These are phyloP conservation scores for Populus alba DNA, from an alignment of 345 rosid species.

Conservation along the genomic window DNA sequence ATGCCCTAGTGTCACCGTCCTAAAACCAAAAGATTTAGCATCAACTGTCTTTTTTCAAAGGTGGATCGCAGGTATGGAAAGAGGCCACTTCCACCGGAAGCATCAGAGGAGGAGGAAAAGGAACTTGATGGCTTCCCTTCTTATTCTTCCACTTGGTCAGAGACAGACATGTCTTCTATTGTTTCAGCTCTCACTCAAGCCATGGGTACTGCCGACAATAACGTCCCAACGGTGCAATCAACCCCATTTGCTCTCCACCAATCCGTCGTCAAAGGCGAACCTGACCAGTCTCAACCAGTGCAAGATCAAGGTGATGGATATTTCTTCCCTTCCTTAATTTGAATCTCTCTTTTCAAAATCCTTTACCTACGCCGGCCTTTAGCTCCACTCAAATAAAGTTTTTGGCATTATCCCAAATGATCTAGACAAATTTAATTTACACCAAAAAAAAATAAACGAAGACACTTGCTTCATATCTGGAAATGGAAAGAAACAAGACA, in stretches of 20 bases:
- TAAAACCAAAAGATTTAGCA: not conserved
- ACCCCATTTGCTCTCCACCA: not conserved
- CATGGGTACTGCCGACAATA: constrained; percentile 32
- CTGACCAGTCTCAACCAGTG: constrained; percentile 4
- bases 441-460: not conserved
- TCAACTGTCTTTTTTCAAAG: constrained; percentile 5
- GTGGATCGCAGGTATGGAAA: constrained; percentile 72
- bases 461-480: not conserved
- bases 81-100: constrained; percentile 59
- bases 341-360: not conserved
- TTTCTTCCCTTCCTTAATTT: not conserved
- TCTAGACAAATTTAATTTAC: not conserved
- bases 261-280: constrained; percentile 10
- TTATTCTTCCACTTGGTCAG: constrained; percentile 48
- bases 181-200: constrained; percentile 68
- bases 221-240: constrained; percentile 20
- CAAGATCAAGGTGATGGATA: constrained; percentile 18
- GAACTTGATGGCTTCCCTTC: constrained; percentile 16
- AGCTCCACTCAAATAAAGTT: not conserved
- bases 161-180: constrained; percentile 77
- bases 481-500: not conserved
- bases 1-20: not conserved
- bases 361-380: not conserved
- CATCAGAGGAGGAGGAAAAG: constrained; percentile 50
- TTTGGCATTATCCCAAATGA: not conserved